A percentile compares a stretch with the other conserved stretches of the same genome.
These are phyloP conservation scores for Lentithecium fluviatile DNA, from an alignment of 495 filamentous ascomycete species.

Conservation along the genomic window DNA sequence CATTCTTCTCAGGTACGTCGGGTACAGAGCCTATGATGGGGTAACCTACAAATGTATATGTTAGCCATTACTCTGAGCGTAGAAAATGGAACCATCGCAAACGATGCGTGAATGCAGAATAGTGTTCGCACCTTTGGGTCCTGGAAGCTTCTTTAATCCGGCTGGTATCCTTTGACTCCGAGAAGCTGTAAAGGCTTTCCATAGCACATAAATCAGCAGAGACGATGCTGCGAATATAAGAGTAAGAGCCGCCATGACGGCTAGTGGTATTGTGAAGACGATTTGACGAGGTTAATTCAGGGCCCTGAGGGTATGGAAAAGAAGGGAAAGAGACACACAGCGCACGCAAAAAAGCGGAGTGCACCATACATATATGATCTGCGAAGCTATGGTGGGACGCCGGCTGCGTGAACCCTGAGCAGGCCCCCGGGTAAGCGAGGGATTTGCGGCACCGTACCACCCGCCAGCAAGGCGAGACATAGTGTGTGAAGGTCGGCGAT, in stretches of 20 bases:
- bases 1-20: slow-evolving; percentile 52
- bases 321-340: not conserved
- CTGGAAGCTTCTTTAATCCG: slow-evolving; percentile 40
- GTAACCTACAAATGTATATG: slow-evolving; percentile 23
- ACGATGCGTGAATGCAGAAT: slow-evolving; percentile 2
- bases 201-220: slow-evolving; percentile 16
- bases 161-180: slow-evolving; percentile 27
- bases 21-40: slow-evolving; percentile 60
- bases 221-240: slow-evolving; percentile 18
- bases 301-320: not conserved
- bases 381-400: slow-evolving; percentile 11
- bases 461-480: slow-evolving; percentile 3
- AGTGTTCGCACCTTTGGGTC: slow-evolving; percentile 39
- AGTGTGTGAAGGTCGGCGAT: not conserved
- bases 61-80: slow-evolving; percentile 7
- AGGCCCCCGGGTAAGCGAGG: not conserved
- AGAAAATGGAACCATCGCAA: not conserved
- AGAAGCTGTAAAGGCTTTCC: slow-evolving; percentile 24
- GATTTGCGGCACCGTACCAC: slow-evolving; percentile 7
- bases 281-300: not conserved
- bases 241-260: slow-evolving; percentile 32
- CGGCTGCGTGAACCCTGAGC: slow-evolving; percentile 16
- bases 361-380: slow-evolving; percentile 23
- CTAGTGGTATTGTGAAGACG: not conserved
- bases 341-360: not conserved